phyloP scores from a whole-genome alignment of 495 filamentous ascomycete species.

The Penicillium paradoxum region DNA sequence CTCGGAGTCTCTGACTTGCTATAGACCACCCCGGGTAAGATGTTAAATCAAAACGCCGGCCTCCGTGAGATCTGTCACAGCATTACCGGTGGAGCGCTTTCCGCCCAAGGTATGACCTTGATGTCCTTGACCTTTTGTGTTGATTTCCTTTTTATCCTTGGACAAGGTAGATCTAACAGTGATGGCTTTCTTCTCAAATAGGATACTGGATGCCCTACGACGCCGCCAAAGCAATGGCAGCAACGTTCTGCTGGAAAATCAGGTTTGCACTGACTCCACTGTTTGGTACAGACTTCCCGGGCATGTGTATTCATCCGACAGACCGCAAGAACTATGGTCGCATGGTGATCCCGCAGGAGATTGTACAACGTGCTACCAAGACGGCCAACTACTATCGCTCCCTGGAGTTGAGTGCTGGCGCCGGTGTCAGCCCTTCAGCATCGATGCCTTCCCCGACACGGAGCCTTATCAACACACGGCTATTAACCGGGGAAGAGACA shows the following conservation, averaged over 20 bases:
- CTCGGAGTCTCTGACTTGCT: slow-evolving; percentile 9
- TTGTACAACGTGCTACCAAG: slow-evolving; percentile 51
- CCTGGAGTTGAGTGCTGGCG: slow-evolving; percentile 23
- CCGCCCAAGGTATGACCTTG: slow-evolving; percentile 69
- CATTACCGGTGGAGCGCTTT: slow-evolving; percentile 88
- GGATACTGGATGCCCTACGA: slow-evolving; percentile 97
- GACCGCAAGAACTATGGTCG: slow-evolving; percentile 52
- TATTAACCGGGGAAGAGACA: not conserved
- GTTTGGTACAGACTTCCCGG: slow-evolving; percentile 77
- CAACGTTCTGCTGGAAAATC: slow-evolving; percentile 84
- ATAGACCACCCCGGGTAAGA: slow-evolving; percentile 80
- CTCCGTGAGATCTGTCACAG: slow-evolving; percentile 83
- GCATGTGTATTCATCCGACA: slow-evolving; percentile 58
- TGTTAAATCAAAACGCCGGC: slow-evolving; percentile 71
- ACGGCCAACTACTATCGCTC: slow-evolving; percentile 47
- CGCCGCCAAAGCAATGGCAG: slow-evolving; percentile 75
- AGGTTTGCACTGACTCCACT: slow-evolving; percentile 79
- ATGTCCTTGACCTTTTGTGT: not conserved
- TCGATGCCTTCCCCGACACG: slow-evolving; percentile 11
- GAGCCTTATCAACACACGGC: slow-evolving; percentile 1
- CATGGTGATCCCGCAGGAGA: slow-evolving; percentile 62
- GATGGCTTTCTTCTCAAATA: slow-evolving; percentile 33
- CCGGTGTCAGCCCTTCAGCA: not conserved
- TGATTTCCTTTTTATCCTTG: too few relatives aligned
- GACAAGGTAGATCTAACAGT: too few relatives aligned